Evolutionary conservation across 768 basidiomycete genomes (phyloP), one percentile per base, ranked within the genome.

Genomic region (Lentinula boryana): DNA sequence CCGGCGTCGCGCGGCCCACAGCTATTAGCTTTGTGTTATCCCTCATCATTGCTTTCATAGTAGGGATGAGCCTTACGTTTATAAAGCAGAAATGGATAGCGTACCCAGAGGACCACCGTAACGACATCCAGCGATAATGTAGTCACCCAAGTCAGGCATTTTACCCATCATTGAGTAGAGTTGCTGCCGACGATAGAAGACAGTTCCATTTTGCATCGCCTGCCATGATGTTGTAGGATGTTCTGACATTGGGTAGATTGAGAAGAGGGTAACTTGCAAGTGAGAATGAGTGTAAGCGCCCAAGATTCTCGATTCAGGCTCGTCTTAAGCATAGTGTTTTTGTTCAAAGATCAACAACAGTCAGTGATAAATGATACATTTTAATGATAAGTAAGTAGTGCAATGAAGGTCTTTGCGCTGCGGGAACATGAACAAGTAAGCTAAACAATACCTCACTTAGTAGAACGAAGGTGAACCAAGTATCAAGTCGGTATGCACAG

Each of bases 21-120:
- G 89, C 82, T 60, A 97, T 78, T 9, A 96, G 72, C 71, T 92
- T 96, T 5, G 86, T 80, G 51, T 81, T 82, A 69, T 98, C 93
- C 7, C 94, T 82, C 84, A 95, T 92, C 38, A 97, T 72, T 41
- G 96, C 96, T 97, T 61, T 2, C 55, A 56, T 21, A 1, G 38
- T n/a, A 18, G 7, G 8, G 13, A 38, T 53, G 43, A 52, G 23
- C 32, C 38, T 15, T 40, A n/a, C 23, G 16, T 18, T 15, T 9
- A 23, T 5, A 27, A n/a, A 18, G 18, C 12, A 33, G 7, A 21
- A 2, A 6, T 58, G 53, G 15, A 54, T 5, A 62, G 72, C 77
- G 60, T 60, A 94, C 95, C 95, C 70, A 97, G 78, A 12, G 95
- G 95, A 15, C 95, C 96, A 38, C 93, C 93, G 72, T 91, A 85